phyloP scores from a whole-genome alignment of 2,329 filamentous ascomycete species.

The Diaporthe destruens region DNA sequence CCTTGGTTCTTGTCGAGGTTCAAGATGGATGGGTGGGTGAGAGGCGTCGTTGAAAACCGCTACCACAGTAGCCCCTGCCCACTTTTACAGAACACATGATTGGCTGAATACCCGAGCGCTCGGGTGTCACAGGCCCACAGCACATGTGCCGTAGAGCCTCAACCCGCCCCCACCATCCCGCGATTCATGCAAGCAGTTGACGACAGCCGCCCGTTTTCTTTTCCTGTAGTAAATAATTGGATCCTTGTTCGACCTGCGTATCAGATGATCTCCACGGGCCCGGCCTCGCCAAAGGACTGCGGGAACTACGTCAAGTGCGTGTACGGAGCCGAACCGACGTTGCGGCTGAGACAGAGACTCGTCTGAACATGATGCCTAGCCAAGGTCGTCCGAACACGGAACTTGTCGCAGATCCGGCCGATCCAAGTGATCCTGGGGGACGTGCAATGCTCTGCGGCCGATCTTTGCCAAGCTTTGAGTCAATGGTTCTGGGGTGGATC shows the following conservation, averaged over 20 bases:
- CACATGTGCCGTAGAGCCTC: not conserved
- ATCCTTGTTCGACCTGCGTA: not conserved
- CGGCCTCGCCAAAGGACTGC: not conserved
- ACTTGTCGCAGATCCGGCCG: slow-evolving; percentile 35
- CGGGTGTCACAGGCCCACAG: not conserved
- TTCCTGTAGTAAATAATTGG: too few species aligned
- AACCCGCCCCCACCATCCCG: slow-evolving; percentile 17
- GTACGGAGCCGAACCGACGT: slow-evolving; percentile 20
- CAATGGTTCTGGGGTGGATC: slow-evolving; percentile 8
- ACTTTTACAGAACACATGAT: not conserved
- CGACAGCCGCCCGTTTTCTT: not conserved
- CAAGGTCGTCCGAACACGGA: slow-evolving; percentile 22
- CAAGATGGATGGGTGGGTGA: not conserved
- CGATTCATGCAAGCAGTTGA: slow-evolving; percentile 10
- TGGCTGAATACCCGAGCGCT: not conserved
- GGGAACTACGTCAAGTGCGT: too few species aligned
- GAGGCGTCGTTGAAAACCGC: not conserved
- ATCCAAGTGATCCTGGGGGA: slow-evolving; percentile 25
- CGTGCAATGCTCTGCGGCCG: slow-evolving; percentile 19
- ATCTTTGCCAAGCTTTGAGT: not conserved
- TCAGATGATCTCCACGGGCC: slow-evolving; percentile 9
- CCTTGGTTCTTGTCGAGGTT: not conserved
- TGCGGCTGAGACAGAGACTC: slow-evolving; percentile 23
- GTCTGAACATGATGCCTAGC: slow-evolving; percentile 28
- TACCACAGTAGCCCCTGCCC: not conserved